These are phyloP conservation scores for Histomonas meleagridis DNA, from an alignment of 208 protist species.

Conservation along the genomic window DNA sequence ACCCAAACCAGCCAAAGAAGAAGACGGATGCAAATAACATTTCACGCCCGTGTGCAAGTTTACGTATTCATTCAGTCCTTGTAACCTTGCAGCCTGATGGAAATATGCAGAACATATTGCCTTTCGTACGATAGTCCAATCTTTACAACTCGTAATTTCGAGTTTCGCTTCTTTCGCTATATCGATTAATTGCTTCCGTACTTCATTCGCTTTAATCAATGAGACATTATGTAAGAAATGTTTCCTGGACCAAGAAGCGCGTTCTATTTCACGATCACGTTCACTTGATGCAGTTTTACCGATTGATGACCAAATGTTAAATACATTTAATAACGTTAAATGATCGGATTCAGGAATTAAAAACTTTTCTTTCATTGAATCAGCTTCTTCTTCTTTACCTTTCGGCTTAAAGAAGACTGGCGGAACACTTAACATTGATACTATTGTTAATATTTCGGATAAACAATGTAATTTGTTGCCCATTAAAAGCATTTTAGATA, in stretches of 20 bases:
- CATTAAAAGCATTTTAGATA: slow-evolving; percentile 56
- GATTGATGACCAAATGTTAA: slow-evolving; percentile 56
- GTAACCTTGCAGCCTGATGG: slow-evolving; percentile 67
- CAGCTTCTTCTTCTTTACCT: slow-evolving; percentile 50
- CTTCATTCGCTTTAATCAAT: slow-evolving; percentile 68
- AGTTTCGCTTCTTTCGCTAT: slow-evolving; percentile 62
- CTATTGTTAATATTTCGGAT: slow-evolving; percentile 64
- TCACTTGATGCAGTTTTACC: slow-evolving; percentile 44
- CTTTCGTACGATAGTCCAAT: slow-evolving; percentile 71
- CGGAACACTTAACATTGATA: slow-evolving; percentile 85
- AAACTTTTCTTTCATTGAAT: slow-evolving; percentile 69
- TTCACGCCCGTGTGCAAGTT: slow-evolving; percentile 81
- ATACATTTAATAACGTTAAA: slow-evolving; percentile 93
- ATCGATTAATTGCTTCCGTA: slow-evolving; percentile 84
- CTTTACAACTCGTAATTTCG: slow-evolving; percentile 36
- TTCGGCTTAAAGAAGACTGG: slow-evolving; percentile 80
- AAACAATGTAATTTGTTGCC: slow-evolving; percentile 61
- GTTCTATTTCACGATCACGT: slow-evolving; percentile 73
- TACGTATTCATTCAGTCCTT: slow-evolving; percentile 85
- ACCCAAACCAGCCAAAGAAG: slow-evolving; percentile 77
- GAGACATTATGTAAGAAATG: slow-evolving; percentile 87
- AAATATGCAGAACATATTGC: slow-evolving; percentile 83
- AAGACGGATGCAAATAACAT: slow-evolving; percentile 86
- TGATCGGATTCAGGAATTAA: slow-evolving; percentile 89
- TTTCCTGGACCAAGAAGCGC: slow-evolving; percentile 75